Conservation (phyloP, 768 basidiomycete genomes). For the Tricholoma furcatifolium region DNA sequence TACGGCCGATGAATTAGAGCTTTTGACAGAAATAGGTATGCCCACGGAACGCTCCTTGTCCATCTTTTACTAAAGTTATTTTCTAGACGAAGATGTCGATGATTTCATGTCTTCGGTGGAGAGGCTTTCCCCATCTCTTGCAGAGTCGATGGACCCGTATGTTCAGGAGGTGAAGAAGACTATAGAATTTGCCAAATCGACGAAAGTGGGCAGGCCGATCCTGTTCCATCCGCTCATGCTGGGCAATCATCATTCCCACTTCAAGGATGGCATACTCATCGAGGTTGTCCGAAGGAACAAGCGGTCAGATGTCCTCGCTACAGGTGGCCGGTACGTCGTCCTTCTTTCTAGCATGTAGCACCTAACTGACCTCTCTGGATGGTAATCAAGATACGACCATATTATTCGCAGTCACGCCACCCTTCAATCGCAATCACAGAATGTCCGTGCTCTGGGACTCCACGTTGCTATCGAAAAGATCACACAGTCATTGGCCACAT, state of each 20-base stretch:
- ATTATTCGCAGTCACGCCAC: constrained; percentile 62
- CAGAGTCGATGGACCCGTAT: constrained; percentile 44
- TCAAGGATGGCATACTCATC: constrained; percentile 73
- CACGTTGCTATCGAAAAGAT: constrained; percentile 84
- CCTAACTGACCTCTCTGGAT: not conserved
- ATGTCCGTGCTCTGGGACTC: constrained; percentile 66
- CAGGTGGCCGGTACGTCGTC: constrained; percentile 68
- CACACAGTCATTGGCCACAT: constrained; percentile 62
- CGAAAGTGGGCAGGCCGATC: constrained; percentile 64
- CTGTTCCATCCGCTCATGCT: constrained; percentile 76
- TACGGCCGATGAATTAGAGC: constrained; percentile 73
- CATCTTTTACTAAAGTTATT: not conserved
- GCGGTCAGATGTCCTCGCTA: constrained; percentile 68
- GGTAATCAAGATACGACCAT: constrained; percentile 60
- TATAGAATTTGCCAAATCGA: constrained; percentile 54
- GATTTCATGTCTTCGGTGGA: constrained; percentile 54
- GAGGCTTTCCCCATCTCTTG: constrained; percentile 54
- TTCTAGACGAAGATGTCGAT: constrained; percentile 66
- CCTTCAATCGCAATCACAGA: constrained; percentile 50
- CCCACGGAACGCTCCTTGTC: not conserved
- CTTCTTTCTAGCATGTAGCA: not conserved
- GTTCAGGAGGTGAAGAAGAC: constrained; percentile 65
- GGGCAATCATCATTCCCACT: constrained; percentile 58
- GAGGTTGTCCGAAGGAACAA: constrained; percentile 72
- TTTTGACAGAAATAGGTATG: constrained; percentile 61